Percentiles rank a stretch among this genome's conserved stretches.
These are phyloP conservation scores for Leptographium radiaticola DNA, from an alignment of 2,329 filamentous ascomycete genomes.

Conservation along the genomic window DNA sequence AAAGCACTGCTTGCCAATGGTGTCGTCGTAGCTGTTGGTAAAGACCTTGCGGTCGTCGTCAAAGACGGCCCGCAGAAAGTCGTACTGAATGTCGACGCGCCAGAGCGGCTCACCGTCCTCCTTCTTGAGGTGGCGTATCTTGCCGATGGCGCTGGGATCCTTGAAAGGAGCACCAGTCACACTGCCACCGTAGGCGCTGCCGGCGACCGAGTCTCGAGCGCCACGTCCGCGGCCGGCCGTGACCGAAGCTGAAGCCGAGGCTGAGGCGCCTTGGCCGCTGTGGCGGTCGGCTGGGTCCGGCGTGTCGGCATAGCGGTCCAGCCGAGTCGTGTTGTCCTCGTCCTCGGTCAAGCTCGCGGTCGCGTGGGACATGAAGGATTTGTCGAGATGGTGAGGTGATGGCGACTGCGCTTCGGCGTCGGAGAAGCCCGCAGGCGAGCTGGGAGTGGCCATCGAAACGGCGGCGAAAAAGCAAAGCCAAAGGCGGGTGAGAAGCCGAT, in stretches of 20 bases:
- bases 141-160: slow-evolving; percentile 36
- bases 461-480: background rate
- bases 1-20: slow-evolving; percentile 58
- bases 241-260: background rate
- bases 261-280: slow-evolving; percentile 10
- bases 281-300: slow-evolving; percentile 24
- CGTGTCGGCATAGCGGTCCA: slow-evolving; percentile 23
- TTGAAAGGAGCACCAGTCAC: slow-evolving; percentile 22
- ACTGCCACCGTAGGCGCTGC: slow-evolving; percentile 15
- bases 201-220: slow-evolving; percentile 18
- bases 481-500: too few species aligned
- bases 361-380: slow-evolving; percentile 32
- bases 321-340: slow-evolving; percentile 21
- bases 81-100: slow-evolving; percentile 79
- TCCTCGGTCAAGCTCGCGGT: slow-evolving; percentile 34
- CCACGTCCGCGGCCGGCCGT: slow-evolving; percentile 11
- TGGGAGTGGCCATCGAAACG: slow-evolving; percentile 21
- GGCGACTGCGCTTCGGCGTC: slow-evolving; percentile 30
- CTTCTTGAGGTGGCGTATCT: slow-evolving; percentile 77
- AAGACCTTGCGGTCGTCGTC: slow-evolving; percentile 66
- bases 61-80: slow-evolving; percentile 71
- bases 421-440: slow-evolving; percentile 27
- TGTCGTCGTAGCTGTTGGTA: slow-evolving; percentile 73
- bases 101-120: slow-evolving; percentile 79
- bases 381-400: slow-evolving; percentile 30